Conservation (phyloP, 805 yeast species). For the Maudiozyma bulderi region DNA sequence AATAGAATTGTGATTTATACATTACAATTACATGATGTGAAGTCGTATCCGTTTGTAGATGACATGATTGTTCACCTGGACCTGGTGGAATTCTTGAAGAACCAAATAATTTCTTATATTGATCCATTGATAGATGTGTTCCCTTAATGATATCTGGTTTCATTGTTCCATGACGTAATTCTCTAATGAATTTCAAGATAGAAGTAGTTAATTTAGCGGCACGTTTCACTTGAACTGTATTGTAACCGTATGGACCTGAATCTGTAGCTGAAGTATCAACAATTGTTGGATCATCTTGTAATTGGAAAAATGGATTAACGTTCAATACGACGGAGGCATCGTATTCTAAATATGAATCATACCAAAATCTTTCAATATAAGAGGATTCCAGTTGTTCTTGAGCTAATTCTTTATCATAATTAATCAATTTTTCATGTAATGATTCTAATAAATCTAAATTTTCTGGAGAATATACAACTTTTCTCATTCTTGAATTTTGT, state of each 20-base stretch:
- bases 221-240: slow-evolving; percentile 52
- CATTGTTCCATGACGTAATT: slow-evolving; percentile 63
- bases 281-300: slow-evolving; percentile 81
- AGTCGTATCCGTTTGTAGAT: slow-evolving; percentile 68
- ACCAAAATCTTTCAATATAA: slow-evolving; percentile 92
- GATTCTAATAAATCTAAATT: slow-evolving; percentile 32
- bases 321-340: slow-evolving; percentile 89
- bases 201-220: slow-evolving; percentile 75
- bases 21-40: slow-evolving; percentile 76
- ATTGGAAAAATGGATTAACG: slow-evolving; percentile 78
- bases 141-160: slow-evolving; percentile 60
- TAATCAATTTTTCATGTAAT: slow-evolving; percentile 50
- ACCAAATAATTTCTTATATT: slow-evolving; percentile 78
- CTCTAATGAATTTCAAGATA: slow-evolving; percentile 69
- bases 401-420: slow-evolving; percentile 53
- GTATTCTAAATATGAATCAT: slow-evolving; percentile 75
- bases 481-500: slow-evolving; percentile 54
- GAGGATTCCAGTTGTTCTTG: slow-evolving; percentile 58
- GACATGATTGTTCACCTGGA: slow-evolving; percentile 50
- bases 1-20: slow-evolving; percentile 81
- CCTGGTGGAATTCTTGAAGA: slow-evolving; percentile 78
- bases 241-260: slow-evolving; percentile 28
- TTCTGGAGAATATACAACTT: slow-evolving; percentile 31
- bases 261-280: slow-evolving; percentile 23
- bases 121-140: slow-evolving; percentile 79